A percentile compares a stretch with the other conserved stretches of the same genome.
These are phyloP conservation scores for Neospora caninum DNA, from an alignment of 169 alveolate genomes.

Conservation along the genomic window DNA sequence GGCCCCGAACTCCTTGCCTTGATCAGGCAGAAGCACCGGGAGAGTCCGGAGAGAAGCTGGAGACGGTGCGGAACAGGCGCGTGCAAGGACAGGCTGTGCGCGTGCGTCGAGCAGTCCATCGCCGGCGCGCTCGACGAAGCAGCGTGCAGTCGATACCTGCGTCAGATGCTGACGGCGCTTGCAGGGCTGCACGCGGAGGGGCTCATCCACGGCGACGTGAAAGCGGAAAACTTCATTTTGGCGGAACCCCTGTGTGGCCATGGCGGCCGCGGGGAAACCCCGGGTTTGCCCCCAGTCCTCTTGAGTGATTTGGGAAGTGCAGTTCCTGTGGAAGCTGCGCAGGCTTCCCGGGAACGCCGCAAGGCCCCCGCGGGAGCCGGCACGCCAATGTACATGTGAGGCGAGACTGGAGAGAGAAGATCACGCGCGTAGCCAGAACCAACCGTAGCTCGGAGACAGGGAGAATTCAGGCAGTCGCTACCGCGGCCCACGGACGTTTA, in stretches of 20 bases:
- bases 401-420: no score
- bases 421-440: no score
- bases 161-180: neutral
- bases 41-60: neutral
- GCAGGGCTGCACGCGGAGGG: conserved; percentile 24
- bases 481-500: no score
- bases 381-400: conserved; percentile 30
- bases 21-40: neutral
- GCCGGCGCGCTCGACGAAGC: neutral
- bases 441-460: no score
- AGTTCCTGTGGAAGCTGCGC: neutral
- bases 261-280: neutral
- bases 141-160: neutral
- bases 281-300: neutral
- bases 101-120: neutral
- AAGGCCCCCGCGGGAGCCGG: neutral
- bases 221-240: conserved; percentile 11
- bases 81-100: neutral
- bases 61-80: neutral
- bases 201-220: conserved; percentile 29
- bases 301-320: conserved; percentile 6
- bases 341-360: neutral
- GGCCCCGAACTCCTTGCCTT: neutral
- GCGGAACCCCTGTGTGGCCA: neutral
- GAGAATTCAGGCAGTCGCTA: no score